Percentiles rank a stretch among this genome's conserved stretches.
These are phyloP conservation scores for Agarophyton chilense DNA, from an alignment of 23 red algal species.

Conservation along the genomic window DNA sequence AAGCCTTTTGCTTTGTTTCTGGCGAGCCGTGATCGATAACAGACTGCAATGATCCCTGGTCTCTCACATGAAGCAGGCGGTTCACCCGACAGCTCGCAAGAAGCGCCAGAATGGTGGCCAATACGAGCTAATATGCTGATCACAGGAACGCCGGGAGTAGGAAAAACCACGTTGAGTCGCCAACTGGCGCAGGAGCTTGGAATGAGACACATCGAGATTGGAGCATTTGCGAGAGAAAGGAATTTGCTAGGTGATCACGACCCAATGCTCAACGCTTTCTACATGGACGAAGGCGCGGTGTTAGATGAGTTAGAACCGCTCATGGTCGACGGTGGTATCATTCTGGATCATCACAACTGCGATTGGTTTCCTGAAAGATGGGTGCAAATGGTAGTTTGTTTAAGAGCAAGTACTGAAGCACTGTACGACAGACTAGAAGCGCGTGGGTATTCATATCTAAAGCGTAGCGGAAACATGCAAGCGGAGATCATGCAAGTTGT, in stretches of 20 bases:
- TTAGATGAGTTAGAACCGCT: conserved; percentile 73
- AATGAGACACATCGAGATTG: conserved; percentile 63
- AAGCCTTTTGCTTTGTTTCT: background rate
- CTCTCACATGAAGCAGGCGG: background rate
- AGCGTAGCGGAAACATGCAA: conserved; percentile 82
- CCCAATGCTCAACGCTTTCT: conserved; percentile 27
- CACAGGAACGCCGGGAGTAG: conserved; percentile 82
- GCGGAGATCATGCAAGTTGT: conserved; percentile 88
- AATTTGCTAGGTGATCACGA: conserved; percentile 56
- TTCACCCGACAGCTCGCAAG: background rate
- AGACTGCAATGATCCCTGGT: background rate
- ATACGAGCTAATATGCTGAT: conserved; percentile 76
- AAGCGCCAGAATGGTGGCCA: conserved; percentile 34
- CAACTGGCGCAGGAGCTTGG: conserved; percentile 44
- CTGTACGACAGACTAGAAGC: conserved; percentile 82
- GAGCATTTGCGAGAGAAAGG: conserved; percentile 51
- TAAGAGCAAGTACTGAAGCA: conserved; percentile 50
- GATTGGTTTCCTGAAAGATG: conserved; percentile 90
- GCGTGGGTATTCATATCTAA: conserved; percentile 70
- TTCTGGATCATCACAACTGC: conserved; percentile 81
- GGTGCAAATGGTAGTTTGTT: conserved; percentile 75
- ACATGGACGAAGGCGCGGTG: conserved; percentile 76
- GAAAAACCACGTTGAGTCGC: conserved; percentile 31
- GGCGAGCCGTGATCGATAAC: background rate
- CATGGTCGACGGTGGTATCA: conserved; percentile 43